A percentile compares a stretch with the other conserved stretches of the same genome.
These are phyloP conservation scores for Trichoderma semiorbis DNA, from an alignment of 2,329 filamentous ascomycete species.

Conservation along the genomic window DNA sequence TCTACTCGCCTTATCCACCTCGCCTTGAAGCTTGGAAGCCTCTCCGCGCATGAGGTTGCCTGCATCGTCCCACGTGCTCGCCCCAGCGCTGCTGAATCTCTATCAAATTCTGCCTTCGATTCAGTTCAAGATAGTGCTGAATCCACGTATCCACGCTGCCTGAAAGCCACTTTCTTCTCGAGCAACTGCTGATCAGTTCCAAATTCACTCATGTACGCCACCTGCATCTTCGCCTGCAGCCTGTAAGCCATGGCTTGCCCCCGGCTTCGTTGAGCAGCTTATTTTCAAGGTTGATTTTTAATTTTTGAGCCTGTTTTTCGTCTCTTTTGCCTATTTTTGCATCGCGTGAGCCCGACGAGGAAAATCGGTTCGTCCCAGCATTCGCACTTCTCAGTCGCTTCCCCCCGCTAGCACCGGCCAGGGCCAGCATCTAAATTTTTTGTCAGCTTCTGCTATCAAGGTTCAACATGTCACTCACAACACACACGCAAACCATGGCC, in stretches of 20 bases:
- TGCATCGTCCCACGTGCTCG: constrained; percentile 15
- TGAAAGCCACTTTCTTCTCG: background rate
- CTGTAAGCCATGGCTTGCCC: background rate
- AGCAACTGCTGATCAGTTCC: constrained; percentile 13
- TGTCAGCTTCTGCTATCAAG: background rate
- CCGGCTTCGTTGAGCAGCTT: background rate
- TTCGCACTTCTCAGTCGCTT: background rate
- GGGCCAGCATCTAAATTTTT: background rate
- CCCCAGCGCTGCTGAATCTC: background rate
- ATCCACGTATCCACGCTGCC: background rate
- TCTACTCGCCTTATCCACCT: background rate
- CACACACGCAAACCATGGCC: constrained; percentile 17
- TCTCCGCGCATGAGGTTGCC: constrained; percentile 15
- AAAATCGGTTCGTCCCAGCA: background rate
- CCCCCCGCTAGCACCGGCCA: background rate
- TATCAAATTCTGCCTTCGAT: background rate
- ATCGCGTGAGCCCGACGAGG: background rate
- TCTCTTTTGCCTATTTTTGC: background rate
- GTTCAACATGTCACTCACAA: constrained; percentile 20
- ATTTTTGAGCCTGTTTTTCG: background rate
- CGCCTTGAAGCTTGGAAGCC: background rate
- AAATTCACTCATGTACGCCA: background rate
- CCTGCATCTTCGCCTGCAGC: background rate
- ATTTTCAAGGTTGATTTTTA: constrained; percentile 12
- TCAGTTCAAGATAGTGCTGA: background rate